phyloP scores from a whole-genome alignment of 345 rosid species.

The Ceriops decandra region DNA sequence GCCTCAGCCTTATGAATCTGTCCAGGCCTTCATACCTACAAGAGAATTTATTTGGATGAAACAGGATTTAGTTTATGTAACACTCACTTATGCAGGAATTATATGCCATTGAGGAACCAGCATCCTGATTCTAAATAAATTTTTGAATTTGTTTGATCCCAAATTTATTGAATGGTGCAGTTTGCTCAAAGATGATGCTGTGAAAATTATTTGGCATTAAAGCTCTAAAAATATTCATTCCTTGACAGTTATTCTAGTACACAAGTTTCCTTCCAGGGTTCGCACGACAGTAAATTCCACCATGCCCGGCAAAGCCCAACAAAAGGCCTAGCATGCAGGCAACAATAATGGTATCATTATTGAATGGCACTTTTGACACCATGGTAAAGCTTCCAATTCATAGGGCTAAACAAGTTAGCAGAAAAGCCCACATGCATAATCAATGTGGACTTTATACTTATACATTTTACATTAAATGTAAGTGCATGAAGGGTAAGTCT shows the following conservation, averaged over 20 bases:
- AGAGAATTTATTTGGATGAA: not conserved
- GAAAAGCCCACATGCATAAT: too few relatives aligned
- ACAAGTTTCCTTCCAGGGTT: not conserved
- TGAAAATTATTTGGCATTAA: not conserved
- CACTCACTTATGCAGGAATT: not conserved
- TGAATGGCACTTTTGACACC: too few relatives aligned
- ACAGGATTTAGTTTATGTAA: not conserved
- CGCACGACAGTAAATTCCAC: not conserved
- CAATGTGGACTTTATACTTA: not conserved
- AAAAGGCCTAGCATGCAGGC: not conserved
- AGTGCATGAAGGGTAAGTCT: too few relatives aligned
- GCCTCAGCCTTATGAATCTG: constrained; percentile 57
- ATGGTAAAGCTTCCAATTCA: too few relatives aligned
- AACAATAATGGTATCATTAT: too few relatives aligned
- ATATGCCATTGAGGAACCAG: not conserved
- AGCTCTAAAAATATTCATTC: too few relatives aligned
- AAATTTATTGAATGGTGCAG: not conserved
- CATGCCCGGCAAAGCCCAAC: not conserved
- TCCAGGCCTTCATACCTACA: constrained; percentile 87
- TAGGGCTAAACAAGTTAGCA: too few relatives aligned
- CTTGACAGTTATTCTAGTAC: too few relatives aligned
- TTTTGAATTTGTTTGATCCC: not conserved
- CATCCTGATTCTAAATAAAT: not conserved
- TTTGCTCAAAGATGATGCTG: not conserved
- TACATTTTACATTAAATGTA: not conserved